Conservation (phyloP, 2,329 filamentous ascomycete species). For the Pseudocercospora musae region DNA sequence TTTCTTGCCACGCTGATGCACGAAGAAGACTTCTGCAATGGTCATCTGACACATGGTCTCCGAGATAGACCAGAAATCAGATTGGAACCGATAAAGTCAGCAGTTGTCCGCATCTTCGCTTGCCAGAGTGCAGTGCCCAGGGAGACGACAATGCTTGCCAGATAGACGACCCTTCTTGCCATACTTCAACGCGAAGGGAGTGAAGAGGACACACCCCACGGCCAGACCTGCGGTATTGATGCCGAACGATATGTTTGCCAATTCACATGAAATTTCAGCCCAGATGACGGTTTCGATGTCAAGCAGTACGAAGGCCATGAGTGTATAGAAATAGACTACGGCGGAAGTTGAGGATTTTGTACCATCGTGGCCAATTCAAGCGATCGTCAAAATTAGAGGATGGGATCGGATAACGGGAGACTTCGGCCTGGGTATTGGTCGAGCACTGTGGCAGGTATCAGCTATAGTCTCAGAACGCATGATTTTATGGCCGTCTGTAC, state of each 20-base stretch:
- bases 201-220: conserved; percentile 47
- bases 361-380: conserved; percentile 41
- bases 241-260: conserved; percentile 44
- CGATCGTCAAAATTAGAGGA: conserved; percentile 36
- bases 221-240: conserved; percentile 43
- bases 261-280: conserved; percentile 38
- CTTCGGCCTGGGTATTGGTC: conserved; percentile 3
- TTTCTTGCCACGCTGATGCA: conserved; percentile 14
- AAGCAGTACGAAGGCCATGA: conserved; percentile 38
- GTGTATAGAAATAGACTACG: conserved; percentile 39
- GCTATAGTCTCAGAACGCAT: neutral
- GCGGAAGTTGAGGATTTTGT: conserved; percentile 41
- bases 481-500: neutral
- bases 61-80: conserved; percentile 7
- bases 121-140: conserved; percentile 12
- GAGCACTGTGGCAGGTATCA: neutral
- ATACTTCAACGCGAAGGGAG: conserved; percentile 49
- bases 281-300: conserved; percentile 42
- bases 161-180: conserved; percentile 31
- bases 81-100: conserved; percentile 12
- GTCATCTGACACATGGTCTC: conserved; percentile 18
- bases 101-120: conserved; percentile 7
- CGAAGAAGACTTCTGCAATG: conserved; percentile 18
- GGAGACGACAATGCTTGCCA: conserved; percentile 9
- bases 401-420: conserved; percentile 18